Conservation (phyloP, 306 rosid species). For the Sesbania bispinosa region DNA sequence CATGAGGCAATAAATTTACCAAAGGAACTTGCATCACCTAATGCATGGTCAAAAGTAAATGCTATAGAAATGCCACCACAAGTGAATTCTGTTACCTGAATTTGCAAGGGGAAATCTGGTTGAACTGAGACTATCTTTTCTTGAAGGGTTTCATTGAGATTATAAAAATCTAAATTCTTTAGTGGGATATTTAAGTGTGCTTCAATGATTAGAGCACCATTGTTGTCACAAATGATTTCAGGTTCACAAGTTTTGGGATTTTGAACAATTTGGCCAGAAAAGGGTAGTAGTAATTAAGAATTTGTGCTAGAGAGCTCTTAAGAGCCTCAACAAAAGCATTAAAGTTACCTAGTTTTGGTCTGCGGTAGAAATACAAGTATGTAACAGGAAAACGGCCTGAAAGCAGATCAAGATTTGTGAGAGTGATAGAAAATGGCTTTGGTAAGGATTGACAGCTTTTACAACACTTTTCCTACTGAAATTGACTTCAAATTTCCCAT, state of each 20-base stretch:
- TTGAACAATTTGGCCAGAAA: conserved; percentile 61
- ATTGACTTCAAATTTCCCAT: conserved; percentile 39
- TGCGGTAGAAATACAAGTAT: conserved; percentile 69
- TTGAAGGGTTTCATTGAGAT: conserved; percentile 53
- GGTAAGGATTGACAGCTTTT: conserved; percentile 46
- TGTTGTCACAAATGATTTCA: conserved; percentile 69
- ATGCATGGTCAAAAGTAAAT: conserved; percentile 86
- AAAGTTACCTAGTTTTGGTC: conserved; percentile 21
- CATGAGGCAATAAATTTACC: conserved; percentile 70
- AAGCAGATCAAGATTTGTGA: conserved; percentile 83
- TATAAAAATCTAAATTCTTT: conserved; percentile 45
- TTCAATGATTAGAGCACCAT: conserved; percentile 62
- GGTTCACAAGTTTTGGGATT: conserved; percentile 64
- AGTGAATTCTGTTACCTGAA: conserved; percentile 61
- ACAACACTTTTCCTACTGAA: conserved; percentile 45
- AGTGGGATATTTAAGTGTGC: conserved; percentile 46
- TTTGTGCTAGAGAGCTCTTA: conserved; percentile 50
- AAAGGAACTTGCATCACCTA: conserved; percentile 79
- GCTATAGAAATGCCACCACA: conserved; percentile 74
- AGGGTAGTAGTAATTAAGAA: conserved; percentile 51
- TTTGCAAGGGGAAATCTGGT: conserved; percentile 53
- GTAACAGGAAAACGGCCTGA: conserved; percentile 90
- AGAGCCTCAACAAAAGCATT: conserved; percentile 39
- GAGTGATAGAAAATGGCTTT: conserved; percentile 39
- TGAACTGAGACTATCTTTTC: conserved; percentile 48